Base-by-base conservation (phyloP, 208 protist genomes). In the Trypanosoma platydactyli region DNA sequence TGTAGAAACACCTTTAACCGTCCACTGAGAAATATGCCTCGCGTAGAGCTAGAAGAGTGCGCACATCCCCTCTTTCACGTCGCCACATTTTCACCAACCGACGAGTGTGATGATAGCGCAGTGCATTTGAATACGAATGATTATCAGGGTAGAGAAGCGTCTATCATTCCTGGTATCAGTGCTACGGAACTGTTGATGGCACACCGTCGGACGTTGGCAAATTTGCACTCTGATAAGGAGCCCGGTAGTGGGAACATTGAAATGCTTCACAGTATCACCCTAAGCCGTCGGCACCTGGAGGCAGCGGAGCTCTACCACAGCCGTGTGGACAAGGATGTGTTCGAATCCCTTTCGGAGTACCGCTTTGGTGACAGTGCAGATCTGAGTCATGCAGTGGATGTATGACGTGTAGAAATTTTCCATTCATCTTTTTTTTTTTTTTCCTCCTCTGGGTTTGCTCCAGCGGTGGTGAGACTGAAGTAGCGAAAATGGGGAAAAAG, bases 211-310 rank as follows among this genome's bases (percentile, higher is more conserved):
- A 84, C 80, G 1, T 67, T 94, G 1, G 72, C 65, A 0, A 64
- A 74, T 22, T 52, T 88, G 1, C 35, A 35, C 5, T 22, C 25
- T 25, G 50, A 54, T 33, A 15, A n/a, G 11, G 5, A 18, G 1
- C 12, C 0, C 12, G 24, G 11, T 3, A 24, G 33, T n/a, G 29
- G 20, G 16, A 27, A 38, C 1, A 22, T 11, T 38, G 52, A 60
- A 12, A n/a, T 15, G 11, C 12, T 89, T 18, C 77, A 88, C 75
- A 86, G 88, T 58, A 53, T 94, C 29, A 94, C 88, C 0, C 74
- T 94, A 27, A 87, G 81, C 55, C 85, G 88, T 40, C 81, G 85
- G 35, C 83, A 94, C 56, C 68, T 90, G 5, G 74, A 85, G 48
- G 16, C 15, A 9, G 58, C 61, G 0, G 81, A 84, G 3, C 6